phyloP scores from a whole-genome alignment of 1,139 yeast genomes.

The Pichia sp. region DNA sequence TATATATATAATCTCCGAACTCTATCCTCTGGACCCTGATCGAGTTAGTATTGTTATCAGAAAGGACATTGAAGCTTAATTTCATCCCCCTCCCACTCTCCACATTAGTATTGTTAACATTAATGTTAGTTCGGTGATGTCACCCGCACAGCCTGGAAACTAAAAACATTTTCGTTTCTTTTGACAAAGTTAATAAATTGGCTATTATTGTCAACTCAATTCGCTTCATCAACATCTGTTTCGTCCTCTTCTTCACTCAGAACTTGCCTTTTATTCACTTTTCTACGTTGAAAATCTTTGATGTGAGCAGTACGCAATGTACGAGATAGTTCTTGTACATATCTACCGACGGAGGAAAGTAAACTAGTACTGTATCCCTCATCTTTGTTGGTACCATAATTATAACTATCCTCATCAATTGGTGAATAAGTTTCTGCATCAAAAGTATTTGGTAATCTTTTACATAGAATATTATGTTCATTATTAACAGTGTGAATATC shows the following conservation, averaged over 20 bases:
- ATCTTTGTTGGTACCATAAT: background rate
- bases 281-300: conserved; percentile 77
- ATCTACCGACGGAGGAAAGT: conserved; percentile 7
- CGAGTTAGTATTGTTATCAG: too few relatives aligned
- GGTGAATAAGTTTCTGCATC: background rate
- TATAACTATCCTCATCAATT: background rate
- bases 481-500: too few relatives aligned
- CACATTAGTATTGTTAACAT: too few relatives aligned
- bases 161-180: too few relatives aligned
- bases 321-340: conserved; percentile 41
- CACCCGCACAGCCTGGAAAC: too few relatives aligned
- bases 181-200: too few relatives aligned
- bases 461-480: background rate
- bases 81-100: too few relatives aligned
- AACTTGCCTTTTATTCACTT: conserved; percentile 33
- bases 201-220: conserved; percentile 2
- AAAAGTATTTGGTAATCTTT: conserved; percentile 1
- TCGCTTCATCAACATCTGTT: conserved; percentile 13
- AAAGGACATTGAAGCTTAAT: too few relatives aligned
- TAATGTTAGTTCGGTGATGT: too few relatives aligned
- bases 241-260: conserved; percentile 12
- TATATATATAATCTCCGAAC: too few relatives aligned
- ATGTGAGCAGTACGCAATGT: conserved; percentile 76
- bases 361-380: conserved; percentile 1
- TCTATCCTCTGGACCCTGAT: too few relatives aligned